Base-by-base conservation (phyloP, 2,329 filamentous ascomycete species). In the Kalmusia sp. region DNA sequence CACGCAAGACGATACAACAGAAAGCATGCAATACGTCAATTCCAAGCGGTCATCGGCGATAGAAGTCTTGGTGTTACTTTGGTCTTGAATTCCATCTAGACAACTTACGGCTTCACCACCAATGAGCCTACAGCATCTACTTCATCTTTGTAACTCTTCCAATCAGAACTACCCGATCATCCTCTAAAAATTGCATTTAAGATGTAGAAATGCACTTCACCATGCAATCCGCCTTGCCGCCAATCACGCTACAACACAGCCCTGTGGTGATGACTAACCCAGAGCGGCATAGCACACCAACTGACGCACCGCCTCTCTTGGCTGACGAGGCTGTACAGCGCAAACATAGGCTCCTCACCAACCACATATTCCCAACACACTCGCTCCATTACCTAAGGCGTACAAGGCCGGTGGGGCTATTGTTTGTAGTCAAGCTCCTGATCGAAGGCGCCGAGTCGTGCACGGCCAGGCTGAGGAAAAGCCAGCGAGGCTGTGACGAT, bases 291-390 rank as follows among this genome's bases (percentile, higher is more conserved):
- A 8, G 14, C 3, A 6, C 4, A 25, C 22, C 24, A 17, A 24
- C 14, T 17, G 14, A 28, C 14, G 12, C 38, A 27, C 24, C 38
- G 38, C 38, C 38, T 27, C 25, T 6, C 41, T 44, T 44, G 41
- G 41, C 41, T 44, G 33, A 17, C 41, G 27, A 14, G 41, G 41
- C 41, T 44, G 41, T 21, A 33, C 39, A 43, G 15, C 5, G 39
- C 14, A 14, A 21, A 30, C 14, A 27, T 17, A 41, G n/a, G 7
- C 39, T 27, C 3, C 19, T n/a, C 15, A 28, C 27, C 15, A 38
- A 28, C 24, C 6, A 11, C 5, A n/a, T 22, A 15, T 24, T 21
- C 2, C 25, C 6, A 8, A 21, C n/a, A n/a, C 9, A 4, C 3
- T 14, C 14, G 19, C 15, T 9, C 4, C 4, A 22, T 14, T n/a